phyloP scores from a whole-genome alignment of 169 alveolate genomes.

The Cryptosporidium sp. region DNA sequence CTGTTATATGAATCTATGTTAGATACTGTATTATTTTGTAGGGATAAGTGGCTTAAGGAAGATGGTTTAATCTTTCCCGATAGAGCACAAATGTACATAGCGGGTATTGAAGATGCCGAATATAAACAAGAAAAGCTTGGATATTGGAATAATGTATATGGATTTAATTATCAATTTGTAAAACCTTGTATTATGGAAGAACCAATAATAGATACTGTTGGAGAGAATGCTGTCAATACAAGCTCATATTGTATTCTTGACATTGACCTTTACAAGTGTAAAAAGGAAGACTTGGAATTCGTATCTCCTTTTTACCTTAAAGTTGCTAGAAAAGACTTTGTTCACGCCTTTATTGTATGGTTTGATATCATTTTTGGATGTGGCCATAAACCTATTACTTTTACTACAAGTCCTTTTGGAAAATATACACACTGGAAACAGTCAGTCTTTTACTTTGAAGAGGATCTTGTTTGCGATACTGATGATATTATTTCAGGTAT shows the following conservation, averaged over 20 bases:
- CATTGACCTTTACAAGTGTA: slow-evolving; percentile 92
- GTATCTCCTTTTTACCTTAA: slow-evolving; percentile 84
- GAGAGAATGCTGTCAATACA: slow-evolving; percentile 88
- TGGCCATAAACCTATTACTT: slow-evolving; percentile 88
- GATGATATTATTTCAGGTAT: slow-evolving; percentile 85
- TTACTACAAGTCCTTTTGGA: slow-evolving; percentile 90
- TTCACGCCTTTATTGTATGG: slow-evolving; percentile 93
- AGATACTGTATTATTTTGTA: slow-evolving; percentile 94
- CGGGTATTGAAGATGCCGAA: slow-evolving; percentile 97
- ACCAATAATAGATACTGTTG: slow-evolving; percentile 95
- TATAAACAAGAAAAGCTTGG: slow-evolving; percentile 93
- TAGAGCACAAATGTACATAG: slow-evolving; percentile 91
- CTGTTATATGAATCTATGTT: slow-evolving; percentile 97
- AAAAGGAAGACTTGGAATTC: slow-evolving; percentile 92
- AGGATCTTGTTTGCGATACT: slow-evolving; percentile 79
- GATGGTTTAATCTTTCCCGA: slow-evolving; percentile 98
- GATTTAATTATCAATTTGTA: slow-evolving; percentile 93
- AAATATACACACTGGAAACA: slow-evolving; percentile 94
- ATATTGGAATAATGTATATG: slow-evolving; percentile 96
- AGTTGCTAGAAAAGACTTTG: slow-evolving; percentile 85
- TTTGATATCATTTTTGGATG: slow-evolving; percentile 91
- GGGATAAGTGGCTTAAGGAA: slow-evolving; percentile 95
- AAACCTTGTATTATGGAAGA: slow-evolving; percentile 90
- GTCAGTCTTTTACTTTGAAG: slow-evolving; percentile 90
- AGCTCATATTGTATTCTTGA: slow-evolving; percentile 87